Conservation (phyloP, 345 rosid species). For the Nasturtium officinale region DNA sequence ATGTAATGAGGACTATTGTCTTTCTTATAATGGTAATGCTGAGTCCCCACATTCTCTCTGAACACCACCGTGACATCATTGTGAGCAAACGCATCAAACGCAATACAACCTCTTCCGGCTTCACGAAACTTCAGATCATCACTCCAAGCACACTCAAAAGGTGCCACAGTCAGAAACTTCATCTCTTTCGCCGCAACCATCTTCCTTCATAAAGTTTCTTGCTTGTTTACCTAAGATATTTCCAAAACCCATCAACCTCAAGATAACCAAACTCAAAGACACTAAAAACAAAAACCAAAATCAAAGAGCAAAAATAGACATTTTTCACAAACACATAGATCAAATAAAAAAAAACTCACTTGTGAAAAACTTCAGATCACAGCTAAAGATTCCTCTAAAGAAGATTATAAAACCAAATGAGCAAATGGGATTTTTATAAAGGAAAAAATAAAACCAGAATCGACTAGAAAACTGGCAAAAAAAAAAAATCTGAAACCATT, state of each 20-base stretch:
- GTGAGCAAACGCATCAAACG: constrained; percentile 92
- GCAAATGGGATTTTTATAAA: background rate
- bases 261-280: constrained; percentile 3
- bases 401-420: constrained; percentile 8
- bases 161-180: constrained; percentile 86
- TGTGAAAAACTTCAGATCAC: constrained; percentile 20
- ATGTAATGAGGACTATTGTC: constrained; percentile 94
- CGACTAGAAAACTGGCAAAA: constrained; percentile 51
- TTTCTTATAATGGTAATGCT: constrained; percentile 88
- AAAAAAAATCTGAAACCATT: constrained; percentile 51
- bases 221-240: constrained; percentile 9
- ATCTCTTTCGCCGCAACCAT: constrained; percentile 63
- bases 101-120: constrained; percentile 95
- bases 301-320: constrained; percentile 11
- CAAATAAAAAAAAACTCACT: constrained; percentile 15
- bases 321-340: constrained; percentile 16
- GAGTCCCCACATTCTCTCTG: constrained; percentile 90
- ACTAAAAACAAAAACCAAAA: background rate
- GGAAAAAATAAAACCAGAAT: constrained; percentile 42
- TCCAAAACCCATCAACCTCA: constrained; percentile 40
- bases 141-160: constrained; percentile 98
- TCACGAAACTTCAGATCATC: constrained; percentile 85
- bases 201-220: constrained; percentile 26
- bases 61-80: constrained; percentile 96
- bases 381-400: constrained; percentile 3